These are phyloP conservation scores for Hylodesmum podocarpum DNA, from an alignment of 306 rosid species.

Conservation along the genomic window DNA sequence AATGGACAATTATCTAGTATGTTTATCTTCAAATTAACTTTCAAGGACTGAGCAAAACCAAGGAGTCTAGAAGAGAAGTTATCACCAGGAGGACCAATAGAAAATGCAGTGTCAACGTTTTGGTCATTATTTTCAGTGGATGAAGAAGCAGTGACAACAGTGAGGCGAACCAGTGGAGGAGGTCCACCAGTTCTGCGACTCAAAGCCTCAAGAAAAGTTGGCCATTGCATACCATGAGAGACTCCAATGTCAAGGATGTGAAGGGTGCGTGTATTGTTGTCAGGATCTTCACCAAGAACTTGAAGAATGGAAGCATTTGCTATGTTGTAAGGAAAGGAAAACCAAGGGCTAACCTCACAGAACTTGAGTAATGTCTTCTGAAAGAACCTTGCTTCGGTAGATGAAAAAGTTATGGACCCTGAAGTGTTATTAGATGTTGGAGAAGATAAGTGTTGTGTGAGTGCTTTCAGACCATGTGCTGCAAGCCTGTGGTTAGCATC, in stretches of 20 bases:
- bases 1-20: constrained; percentile 57
- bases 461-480: constrained; percentile 63
- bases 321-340: constrained; percentile 77
- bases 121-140: constrained; percentile 39
- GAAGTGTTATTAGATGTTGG: constrained; percentile 35
- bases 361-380: constrained; percentile 72
- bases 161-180: constrained; percentile 76
- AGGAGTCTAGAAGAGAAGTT: constrained; percentile 66
- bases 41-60: constrained; percentile 63
- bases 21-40: constrained; percentile 68
- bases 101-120: constrained; percentile 55
- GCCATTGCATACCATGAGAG: constrained; percentile 96
- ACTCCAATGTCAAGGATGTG: constrained; percentile 92
- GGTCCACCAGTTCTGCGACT: constrained; percentile 80
- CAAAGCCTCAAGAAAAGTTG: constrained; percentile 82
- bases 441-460: constrained; percentile 52
- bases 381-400: constrained; percentile 66
- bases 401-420: constrained; percentile 51
- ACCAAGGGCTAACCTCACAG: constrained; percentile 94
- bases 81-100: constrained; percentile 79
- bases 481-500: constrained; percentile 92
- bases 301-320: constrained; percentile 86
- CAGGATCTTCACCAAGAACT: constrained; percentile 54
- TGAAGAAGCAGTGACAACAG: constrained; percentile 53
- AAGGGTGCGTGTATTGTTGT: constrained; percentile 41